Base-by-base conservation (phyloP, 495 filamentous ascomycete species). In the Hypomontagnella monticulosa region DNA sequence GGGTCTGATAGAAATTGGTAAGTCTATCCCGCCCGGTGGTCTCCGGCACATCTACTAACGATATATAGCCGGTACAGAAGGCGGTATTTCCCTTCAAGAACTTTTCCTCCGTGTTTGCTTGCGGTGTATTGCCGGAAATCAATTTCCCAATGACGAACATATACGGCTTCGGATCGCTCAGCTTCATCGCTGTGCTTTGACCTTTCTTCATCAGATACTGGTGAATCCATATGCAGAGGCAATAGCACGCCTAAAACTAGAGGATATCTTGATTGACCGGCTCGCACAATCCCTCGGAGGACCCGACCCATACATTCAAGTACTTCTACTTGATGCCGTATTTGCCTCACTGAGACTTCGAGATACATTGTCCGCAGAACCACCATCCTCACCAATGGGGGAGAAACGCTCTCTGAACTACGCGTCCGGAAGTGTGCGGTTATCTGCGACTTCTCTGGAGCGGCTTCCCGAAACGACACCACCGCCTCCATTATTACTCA, bases 401-500 rank as follows among this genome's bases (percentile, higher is more conserved):
- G 80, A 83, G 64, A 83, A 80, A 52, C 71, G 77, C 1, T 36
- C 72, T 6, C 48, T 74, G 27, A 75, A 47, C 57, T 59, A 74
- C 54, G 66, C 71, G 15, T 70, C 71, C 9, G 61, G 69, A 20
- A 72, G 75, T 50, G 30, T 67, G 43, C 66, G 59, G 10, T 18
- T 61, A 11, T 61, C 66, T 30, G 36, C 61, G 11, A 60, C 38
- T 14, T 70, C 73, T 0, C 58, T 67, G 2, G 79, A 79, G 18
- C 73, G 50, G 15, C 46, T 72, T n/a, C 72, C 73, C n/a, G 60
- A 68, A 10, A 44, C 69, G 1, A 75, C 73, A 38, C 80, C 85
- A 3, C 91, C 92, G n/a, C 91, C 92, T 3, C 81, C 87, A 2
- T 83, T 88, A 34, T 79, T 99, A 30, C 76, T 98, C 8, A 91